Base-by-base conservation (phyloP, 1,139 yeast genomes). In the Pichia sp. region DNA sequence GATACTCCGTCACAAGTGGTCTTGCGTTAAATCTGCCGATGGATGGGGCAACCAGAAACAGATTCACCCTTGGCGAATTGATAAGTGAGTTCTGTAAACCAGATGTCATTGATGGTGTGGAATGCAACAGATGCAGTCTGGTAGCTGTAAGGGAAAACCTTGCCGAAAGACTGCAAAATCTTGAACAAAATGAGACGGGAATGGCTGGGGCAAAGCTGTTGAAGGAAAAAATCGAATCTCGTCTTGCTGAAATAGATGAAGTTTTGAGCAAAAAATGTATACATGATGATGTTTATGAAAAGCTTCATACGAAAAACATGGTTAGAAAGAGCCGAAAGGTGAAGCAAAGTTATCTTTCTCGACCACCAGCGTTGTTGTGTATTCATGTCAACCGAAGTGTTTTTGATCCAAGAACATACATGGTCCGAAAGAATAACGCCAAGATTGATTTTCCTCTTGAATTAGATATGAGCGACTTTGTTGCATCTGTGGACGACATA, bases 321-420 rank as follows among this genome's bases (percentile, higher is more conserved):
- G 80, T 85, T 55, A 80, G 84, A 56, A 87, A 87, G 67, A 82
- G 90, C 7, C 85, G 81, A 53, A 92, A 92, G 70, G 84, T 92
- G 7, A 91, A 90, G 69, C 97, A 91, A 67, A 85, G 85, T 29
- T 77, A 82, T 65, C 78, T 90, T 61, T 80, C 91, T 30, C 78
- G 91, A 64, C 97, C 97, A 0, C 92, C 97, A 3, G 88, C 95
- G 16, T 76, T 90, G 58, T 75, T 92, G 54, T 82, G 93, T 54
- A 80, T 92, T 50, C 97, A 92, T 70, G 87, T 92, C 56, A 92
- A 92, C 68, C 80, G 98, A 65, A 88, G 96, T 2, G 97, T 90
- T 10, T 92, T 91, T 71, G 97, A 92, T 69, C 89, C 95, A 53
- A 75, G 82, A 57, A 88, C 96, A 0, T 93, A 87, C 58, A 81